Conservation (phyloP, 2,329 filamentous ascomycete species). For the Orbilia blumenaviensis region DNA sequence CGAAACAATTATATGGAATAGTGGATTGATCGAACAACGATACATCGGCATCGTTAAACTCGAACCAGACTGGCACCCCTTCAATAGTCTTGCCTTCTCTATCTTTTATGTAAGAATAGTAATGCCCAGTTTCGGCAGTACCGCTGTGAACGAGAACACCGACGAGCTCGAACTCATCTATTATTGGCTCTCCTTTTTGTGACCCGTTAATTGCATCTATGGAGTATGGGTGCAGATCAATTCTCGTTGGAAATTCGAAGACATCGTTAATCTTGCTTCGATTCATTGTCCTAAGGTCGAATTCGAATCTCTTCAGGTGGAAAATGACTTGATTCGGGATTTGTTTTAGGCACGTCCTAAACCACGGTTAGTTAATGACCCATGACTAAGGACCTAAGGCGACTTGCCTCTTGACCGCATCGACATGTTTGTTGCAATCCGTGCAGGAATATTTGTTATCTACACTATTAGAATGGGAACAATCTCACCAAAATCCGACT, state of each 20-base stretch:
- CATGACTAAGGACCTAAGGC: not conserved
- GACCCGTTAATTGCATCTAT: conserved; percentile 73
- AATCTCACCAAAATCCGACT: not conserved
- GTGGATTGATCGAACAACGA: conserved; percentile 75
- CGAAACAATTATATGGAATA: conserved; percentile 81
- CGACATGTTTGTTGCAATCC: conserved; percentile 84
- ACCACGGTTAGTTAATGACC: conserved; percentile 47
- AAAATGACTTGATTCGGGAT: conserved; percentile 95
- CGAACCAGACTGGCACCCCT: conserved; percentile 73
- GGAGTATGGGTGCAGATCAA: conserved; percentile 90
- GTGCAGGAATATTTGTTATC: conserved; percentile 99
- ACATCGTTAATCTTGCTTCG: conserved; percentile 94
- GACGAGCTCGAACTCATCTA: conserved; percentile 91
- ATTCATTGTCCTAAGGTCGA: conserved; percentile 78
- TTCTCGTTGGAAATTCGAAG: conserved; percentile 83
- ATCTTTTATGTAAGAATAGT: conserved; percentile 94
- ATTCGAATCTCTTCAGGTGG: conserved; percentile 88
- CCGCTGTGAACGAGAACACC: conserved; percentile 93
- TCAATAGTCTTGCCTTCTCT: conserved; percentile 68
- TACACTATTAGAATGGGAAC: conserved; percentile 59
- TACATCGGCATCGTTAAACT: conserved; percentile 93
- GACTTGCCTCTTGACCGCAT: conserved; percentile 83
- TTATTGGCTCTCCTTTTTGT: conserved; percentile 56
- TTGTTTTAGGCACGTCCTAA: conserved; percentile 83
- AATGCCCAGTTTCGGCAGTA: conserved; percentile 92